These are phyloP conservation scores for Thielaviopsis musarum DNA, from an alignment of 2,329 filamentous ascomycete genomes.

Conservation along the genomic window DNA sequence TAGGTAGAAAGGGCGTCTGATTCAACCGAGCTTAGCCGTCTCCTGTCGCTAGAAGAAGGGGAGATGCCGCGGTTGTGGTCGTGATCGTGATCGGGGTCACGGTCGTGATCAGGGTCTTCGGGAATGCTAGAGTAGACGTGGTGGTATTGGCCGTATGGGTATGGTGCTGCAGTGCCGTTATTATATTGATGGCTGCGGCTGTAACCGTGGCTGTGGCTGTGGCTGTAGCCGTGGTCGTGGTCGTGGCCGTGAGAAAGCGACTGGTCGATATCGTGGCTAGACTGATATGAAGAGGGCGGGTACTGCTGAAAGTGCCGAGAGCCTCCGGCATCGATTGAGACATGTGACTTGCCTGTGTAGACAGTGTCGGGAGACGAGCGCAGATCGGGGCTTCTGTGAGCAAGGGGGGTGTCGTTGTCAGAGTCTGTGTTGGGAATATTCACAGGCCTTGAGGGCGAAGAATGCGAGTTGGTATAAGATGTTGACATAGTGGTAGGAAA, in stretches of 20 bases:
- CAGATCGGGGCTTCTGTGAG: conserved; percentile 5
- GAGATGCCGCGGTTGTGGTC: not conserved
- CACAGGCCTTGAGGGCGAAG: conserved; percentile 5
- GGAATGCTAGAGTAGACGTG: not conserved
- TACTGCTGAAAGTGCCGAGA: not conserved
- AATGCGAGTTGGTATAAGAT: conserved; percentile 6
- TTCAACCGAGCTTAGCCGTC: conserved; percentile 3
- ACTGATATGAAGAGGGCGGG: not conserved
- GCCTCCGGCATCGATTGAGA: not conserved
- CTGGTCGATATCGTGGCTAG: not conserved
- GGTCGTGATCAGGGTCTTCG: not conserved
- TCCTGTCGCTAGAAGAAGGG: conserved; percentile 1
- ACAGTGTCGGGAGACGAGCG: not conserved
- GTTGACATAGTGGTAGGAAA: not conserved
- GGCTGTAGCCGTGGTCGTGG: not conserved
- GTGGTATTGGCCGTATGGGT: not conserved
- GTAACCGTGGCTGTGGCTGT: not conserved
- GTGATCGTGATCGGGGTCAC: too few species aligned
- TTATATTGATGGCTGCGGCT: not conserved
- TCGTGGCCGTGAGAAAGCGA: not conserved
- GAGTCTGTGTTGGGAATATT: conserved; percentile 5
- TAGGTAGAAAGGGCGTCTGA: conserved; percentile 1
- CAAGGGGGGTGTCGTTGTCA: conserved; percentile 10
- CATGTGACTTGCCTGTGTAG: not conserved
- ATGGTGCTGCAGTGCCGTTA: not conserved